A percentile compares a stretch with the other conserved stretches of the same genome.
phyloP scores from a whole-genome alignment of 768 basidiomycete species.

The Psilocybe tampanensis region DNA sequence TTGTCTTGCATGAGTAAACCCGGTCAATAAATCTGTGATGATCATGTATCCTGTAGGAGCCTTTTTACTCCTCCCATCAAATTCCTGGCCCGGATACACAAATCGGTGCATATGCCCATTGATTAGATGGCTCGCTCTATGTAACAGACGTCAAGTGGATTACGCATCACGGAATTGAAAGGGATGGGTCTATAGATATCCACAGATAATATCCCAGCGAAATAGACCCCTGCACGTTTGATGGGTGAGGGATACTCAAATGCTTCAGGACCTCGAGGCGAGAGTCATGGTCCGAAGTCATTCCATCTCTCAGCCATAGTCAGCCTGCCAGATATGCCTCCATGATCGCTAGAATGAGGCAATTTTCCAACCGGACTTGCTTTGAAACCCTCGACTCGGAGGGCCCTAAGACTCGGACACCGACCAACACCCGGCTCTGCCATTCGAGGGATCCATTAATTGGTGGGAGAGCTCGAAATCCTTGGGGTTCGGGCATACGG shows the following conservation, averaged over 20 bases:
- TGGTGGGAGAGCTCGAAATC: not conserved
- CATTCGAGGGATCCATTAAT: not conserved
- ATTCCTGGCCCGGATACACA: conserved; percentile 22
- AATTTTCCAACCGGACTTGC: not conserved
- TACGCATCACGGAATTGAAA: conserved; percentile 20
- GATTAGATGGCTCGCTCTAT: conserved; percentile 19
- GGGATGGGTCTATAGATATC: conserved; percentile 23
- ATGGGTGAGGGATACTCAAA: conserved; percentile 14
- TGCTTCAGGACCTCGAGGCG: conserved; percentile 11
- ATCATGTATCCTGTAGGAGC: conserved; percentile 18
- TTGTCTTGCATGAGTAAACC: conserved; percentile 20
- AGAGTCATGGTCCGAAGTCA: conserved; percentile 7
- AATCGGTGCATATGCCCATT: conserved; percentile 27
- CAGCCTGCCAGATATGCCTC: conserved; percentile 1
- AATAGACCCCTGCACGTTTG: conserved; percentile 20
- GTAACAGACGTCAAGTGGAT: conserved; percentile 16
- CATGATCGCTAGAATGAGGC: conserved; percentile 1
- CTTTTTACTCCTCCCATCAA: conserved; percentile 27
- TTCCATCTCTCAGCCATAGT: not conserved
- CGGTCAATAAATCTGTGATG: conserved; percentile 25
- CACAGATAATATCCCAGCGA: conserved; percentile 24
- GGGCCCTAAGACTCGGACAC: not conserved
- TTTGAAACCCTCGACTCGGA: not conserved
- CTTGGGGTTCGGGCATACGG: conserved; percentile 2
- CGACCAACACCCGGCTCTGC: not conserved